phyloP scores from a whole-genome alignment of 78 protist genomes.

The Tieghemostelium lacteum region DNA sequence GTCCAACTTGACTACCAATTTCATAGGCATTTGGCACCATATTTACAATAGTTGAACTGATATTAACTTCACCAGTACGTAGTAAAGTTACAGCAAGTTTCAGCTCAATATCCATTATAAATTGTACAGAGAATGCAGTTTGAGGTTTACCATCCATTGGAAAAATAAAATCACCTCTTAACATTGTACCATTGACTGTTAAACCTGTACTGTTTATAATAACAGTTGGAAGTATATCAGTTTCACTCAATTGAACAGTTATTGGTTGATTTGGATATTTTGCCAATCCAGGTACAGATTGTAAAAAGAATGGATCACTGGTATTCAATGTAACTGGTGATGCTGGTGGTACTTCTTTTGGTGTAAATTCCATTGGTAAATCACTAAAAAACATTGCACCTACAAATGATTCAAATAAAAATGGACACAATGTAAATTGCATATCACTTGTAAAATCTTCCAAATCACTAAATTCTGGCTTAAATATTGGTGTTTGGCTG shows the following conservation, averaged over 20 bases:
- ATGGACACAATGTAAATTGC: slow-evolving; percentile 2
- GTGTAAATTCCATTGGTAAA: slow-evolving; percentile 5
- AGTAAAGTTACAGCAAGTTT: neutral
- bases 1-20: neutral
- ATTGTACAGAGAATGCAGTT: slow-evolving; percentile 5
- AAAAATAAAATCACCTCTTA: slow-evolving; percentile 15
- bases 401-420: slow-evolving; percentile 7
- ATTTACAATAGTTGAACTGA: neutral
- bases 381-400: neutral
- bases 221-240: neutral
- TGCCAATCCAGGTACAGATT: slow-evolving; percentile 12
- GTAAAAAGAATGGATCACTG: slow-evolving; percentile 8
- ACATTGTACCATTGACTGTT: neutral
- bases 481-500: neutral
- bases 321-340: slow-evolving; percentile 33
- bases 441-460: slow-evolving; percentile 12
- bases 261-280: slow-evolving; percentile 4
- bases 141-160: neutral
- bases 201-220: neutral
- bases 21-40: neutral
- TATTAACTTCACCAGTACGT: neutral
- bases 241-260: neutral
- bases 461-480: neutral
- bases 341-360: slow-evolving; percentile 2
- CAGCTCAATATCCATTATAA: neutral